phyloP scores from a whole-genome alignment of 768 basidiomycete genomes.

The Paxillus involutus region DNA sequence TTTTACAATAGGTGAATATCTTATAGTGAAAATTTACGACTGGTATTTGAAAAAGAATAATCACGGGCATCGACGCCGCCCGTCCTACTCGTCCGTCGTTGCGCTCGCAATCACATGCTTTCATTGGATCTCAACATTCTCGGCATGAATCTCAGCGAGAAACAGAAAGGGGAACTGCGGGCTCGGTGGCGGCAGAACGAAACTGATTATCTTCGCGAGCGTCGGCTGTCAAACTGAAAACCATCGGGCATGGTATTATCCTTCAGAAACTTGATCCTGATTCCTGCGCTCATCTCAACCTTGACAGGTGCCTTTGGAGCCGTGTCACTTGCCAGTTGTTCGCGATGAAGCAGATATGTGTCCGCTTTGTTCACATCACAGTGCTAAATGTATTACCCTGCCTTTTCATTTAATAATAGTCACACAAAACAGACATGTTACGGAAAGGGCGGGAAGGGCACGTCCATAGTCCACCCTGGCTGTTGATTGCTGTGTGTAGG shows the following conservation, averaged over 20 bases:
- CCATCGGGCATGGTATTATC: conserved; percentile 83
- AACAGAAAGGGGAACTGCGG: conserved; percentile 70
- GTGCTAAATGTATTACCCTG: conserved; percentile 22
- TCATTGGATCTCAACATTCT: too few relatives aligned
- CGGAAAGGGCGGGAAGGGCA: conserved; percentile 97
- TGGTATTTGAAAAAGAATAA: too few relatives aligned
- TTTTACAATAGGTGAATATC: too few relatives aligned
- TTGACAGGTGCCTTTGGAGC: conserved; percentile 89
- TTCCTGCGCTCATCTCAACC: conserved; percentile 28
- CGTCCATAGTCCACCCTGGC: conserved; percentile 47
- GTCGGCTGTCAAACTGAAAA: conserved; percentile 81
- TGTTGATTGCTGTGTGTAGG: too few relatives aligned
- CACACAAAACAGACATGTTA: conserved; percentile 90
- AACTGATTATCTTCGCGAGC: conserved; percentile 83
- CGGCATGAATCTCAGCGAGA: conserved; percentile 65
- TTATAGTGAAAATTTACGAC: too few relatives aligned
- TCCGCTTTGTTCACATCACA: conserved; percentile 22
- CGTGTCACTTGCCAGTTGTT: conserved; percentile 87
- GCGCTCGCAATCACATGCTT: too few relatives aligned
- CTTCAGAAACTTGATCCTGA: conserved; percentile 25
- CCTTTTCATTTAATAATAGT: conserved; percentile 40
- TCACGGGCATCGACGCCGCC: too few relatives aligned
- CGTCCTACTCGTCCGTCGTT: too few relatives aligned
- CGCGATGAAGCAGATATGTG: conserved; percentile 91
- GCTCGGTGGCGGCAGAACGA: conserved; percentile 84